phyloP scores from a whole-genome alignment of 139 green algal species.

The Mychonastes homosphaera region DNA sequence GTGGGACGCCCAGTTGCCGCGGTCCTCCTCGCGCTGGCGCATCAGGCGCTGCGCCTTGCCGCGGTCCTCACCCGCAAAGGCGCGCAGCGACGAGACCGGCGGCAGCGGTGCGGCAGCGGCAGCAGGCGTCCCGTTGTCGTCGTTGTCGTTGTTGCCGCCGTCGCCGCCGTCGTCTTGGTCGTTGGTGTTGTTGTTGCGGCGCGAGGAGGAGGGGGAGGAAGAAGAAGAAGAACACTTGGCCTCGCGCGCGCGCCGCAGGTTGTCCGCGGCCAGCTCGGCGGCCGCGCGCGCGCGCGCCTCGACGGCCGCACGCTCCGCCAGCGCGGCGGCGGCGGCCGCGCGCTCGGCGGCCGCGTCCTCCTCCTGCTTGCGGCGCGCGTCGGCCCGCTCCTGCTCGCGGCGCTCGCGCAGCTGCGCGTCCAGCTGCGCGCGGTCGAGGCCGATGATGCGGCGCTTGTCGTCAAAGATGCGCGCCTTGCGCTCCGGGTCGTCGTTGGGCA shows the following conservation, averaged over 20 bases:
- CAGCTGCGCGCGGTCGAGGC: slow-evolving; percentile 24
- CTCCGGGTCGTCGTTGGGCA: slow-evolving; percentile 47
- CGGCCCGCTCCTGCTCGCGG: slow-evolving; percentile 35
- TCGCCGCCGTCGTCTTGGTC: background rate
- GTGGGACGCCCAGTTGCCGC: no score
- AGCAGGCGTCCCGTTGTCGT: background rate
- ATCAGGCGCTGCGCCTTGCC: no score
- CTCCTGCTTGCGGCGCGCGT: slow-evolving; percentile 19
- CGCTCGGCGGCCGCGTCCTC: background rate
- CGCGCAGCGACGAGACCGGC: no score
- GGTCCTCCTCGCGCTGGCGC: no score
- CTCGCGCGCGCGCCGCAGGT: background rate
- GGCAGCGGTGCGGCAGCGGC: background rate
- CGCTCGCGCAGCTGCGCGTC: slow-evolving; percentile 36
- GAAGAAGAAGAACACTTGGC: no score
- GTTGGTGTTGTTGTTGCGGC: no score
- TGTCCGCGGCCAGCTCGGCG: slow-evolving; percentile 6
- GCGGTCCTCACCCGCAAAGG: no score
- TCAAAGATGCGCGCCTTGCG: slow-evolving; percentile 50
- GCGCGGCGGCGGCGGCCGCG: background rate
- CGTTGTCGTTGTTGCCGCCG: background rate
- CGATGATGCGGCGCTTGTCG: slow-evolving; percentile 54
- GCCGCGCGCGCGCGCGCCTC: slow-evolving; percentile 5
- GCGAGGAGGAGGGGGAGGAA: no score
- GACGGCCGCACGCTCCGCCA: slow-evolving; percentile 2